These are phyloP conservation scores for Colletotrichum salicis DNA, from an alignment of 2,329 filamentous ascomycete species.

Conservation along the genomic window DNA sequence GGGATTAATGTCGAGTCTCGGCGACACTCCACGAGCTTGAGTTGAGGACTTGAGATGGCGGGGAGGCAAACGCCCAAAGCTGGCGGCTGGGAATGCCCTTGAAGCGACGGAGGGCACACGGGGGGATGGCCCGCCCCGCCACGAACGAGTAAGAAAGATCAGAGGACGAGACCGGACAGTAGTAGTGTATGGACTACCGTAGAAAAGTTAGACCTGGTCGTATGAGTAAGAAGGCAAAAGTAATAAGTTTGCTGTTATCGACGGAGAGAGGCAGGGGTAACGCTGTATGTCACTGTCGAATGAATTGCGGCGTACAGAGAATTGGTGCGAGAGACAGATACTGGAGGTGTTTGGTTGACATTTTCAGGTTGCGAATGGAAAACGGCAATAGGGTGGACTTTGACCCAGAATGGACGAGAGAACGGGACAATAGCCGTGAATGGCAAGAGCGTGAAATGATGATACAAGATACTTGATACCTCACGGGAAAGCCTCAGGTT, in stretches of 20 bases:
- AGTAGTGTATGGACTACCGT: background rate
- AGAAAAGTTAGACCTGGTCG: background rate
- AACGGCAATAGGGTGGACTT: background rate
- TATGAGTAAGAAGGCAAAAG: slow-evolving; percentile 28
- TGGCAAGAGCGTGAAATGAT: background rate
- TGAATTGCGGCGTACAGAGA: background rate
- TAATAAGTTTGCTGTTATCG: background rate
- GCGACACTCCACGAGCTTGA: background rate
- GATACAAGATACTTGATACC: background rate
- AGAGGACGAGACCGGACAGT: slow-evolving; percentile 1
- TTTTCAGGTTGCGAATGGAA: slow-evolving; percentile 4
- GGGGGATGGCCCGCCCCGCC: slow-evolving; percentile 25
- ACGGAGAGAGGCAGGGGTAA: slow-evolving; percentile 13
- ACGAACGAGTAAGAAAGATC: slow-evolving; percentile 6
- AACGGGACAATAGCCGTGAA: background rate
- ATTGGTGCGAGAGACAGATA: background rate
- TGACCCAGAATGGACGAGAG: background rate
- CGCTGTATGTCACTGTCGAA: slow-evolving; percentile 17
- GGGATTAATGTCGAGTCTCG: slow-evolving; percentile 10
- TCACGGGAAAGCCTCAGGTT: background rate
- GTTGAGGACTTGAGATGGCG: slow-evolving; percentile 5
- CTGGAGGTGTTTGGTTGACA: background rate
- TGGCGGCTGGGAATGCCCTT: slow-evolving; percentile 22
- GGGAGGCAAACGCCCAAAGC: slow-evolving; percentile 11
- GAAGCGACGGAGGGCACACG: background rate